Evolutionary conservation across 1,284 basidiomycete genomes (phyloP), one percentile per base, ranked within the genome.

Genomic region (Tremellales sp.): DNA sequence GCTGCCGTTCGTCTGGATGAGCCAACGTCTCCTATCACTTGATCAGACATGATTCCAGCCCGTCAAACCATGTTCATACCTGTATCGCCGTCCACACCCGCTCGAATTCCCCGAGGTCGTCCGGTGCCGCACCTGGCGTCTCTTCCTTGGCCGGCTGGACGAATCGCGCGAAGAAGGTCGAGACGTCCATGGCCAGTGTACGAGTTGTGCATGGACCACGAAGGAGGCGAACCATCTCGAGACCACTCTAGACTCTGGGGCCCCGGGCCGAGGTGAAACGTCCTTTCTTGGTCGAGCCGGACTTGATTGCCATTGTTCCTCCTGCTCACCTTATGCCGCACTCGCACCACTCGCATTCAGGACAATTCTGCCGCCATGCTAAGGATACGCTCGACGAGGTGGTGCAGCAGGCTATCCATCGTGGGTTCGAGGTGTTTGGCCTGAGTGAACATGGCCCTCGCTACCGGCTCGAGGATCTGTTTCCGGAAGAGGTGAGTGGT

Each of bases 321-420:
- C n/a, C 16, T 12, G 18, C 32, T 31, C 18, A 31, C n/a, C 4
- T 22, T 10, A 93, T 92, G 90, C 87, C 87, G 55, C 78, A 86
- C 68, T 88, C 85, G 61, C 90, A 92, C 66, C 94, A 97, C 73
- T 94, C 90, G 9, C 93, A 97, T 67, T 97, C 92, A 6, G 94
- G 94, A 26, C 85, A 95, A 66, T 98, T 97, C 74, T 97, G 94
- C 77, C 85, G 82, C 54, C 95, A 98, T 69, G 94, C 91, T 14
- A 72, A 71, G 68, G 74, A 60, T 84, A 77, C 78, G 0, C 78
- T 98, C 19, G 83, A 91, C 54, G 80, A 87, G 2, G 85, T 93
- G 13, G 84, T 95, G 1, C 65, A 76, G 5, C 83, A 85, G 56
- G 93, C 95, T 9, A 83, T 90, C 46, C 65, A 74, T 3, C 79